Conservation (phyloP, 2,329 filamentous ascomycete species). For the Fusarium ramigenum region DNA sequence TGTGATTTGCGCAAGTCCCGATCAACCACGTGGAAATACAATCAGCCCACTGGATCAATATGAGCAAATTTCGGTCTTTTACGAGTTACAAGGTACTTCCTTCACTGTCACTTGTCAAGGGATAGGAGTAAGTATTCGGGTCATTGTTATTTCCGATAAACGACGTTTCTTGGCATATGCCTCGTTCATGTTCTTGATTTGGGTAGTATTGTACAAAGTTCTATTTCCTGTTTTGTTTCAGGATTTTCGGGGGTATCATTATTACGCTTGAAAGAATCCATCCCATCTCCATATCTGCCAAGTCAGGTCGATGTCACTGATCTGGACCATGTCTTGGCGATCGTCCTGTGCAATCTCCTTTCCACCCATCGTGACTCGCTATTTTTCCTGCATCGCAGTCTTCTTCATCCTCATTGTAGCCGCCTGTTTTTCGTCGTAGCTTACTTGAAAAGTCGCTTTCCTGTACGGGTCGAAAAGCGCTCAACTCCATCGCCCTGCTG, state of each 20-base stretch:
- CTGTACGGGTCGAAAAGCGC: constrained; percentile 64
- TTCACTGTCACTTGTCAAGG: neutral
- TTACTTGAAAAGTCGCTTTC: constrained; percentile 64
- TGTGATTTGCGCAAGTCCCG: constrained; percentile 21
- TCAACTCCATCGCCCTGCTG: constrained; percentile 69
- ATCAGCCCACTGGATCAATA: neutral
- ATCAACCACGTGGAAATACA: constrained; percentile 18
- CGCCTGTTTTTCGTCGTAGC: neutral
- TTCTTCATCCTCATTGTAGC: neutral
- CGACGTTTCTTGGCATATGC: neutral
- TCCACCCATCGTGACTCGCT: neutral
- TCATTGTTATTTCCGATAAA: neutral
- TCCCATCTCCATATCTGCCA: neutral
- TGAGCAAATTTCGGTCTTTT: constrained; percentile 2
- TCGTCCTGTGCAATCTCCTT: neutral
- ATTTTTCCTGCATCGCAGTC: neutral
- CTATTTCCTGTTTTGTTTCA: constrained; percentile 17
- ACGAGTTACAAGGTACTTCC: neutral
- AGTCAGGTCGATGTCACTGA: neutral
- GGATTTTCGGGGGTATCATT: constrained; percentile 29
- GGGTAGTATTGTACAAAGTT: constrained; percentile 8
- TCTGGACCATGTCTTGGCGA: constrained; percentile 1
- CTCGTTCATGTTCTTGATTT: neutral
- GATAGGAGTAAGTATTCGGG: neutral
- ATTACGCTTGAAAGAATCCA: constrained; percentile 28